These are phyloP conservation scores for Malus sylvestris DNA, from an alignment of 306 rosid species.

Conservation along the genomic window DNA sequence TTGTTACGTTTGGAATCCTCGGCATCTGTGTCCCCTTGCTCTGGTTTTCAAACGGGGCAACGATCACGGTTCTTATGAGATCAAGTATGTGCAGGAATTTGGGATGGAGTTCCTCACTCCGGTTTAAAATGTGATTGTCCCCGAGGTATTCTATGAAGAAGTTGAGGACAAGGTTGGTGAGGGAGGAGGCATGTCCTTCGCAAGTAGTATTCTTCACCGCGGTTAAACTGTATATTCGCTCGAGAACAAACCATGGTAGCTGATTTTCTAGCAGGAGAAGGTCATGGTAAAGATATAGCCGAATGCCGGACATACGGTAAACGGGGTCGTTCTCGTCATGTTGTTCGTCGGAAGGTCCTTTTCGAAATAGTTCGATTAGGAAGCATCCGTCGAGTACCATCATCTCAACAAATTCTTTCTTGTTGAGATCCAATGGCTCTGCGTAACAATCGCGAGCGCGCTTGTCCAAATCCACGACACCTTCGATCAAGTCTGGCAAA, in stretches of 20 bases:
- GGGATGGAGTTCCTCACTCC: fast-evolving
- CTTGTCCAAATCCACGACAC: background rate
- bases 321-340: background rate
- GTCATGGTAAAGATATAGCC: slow-evolving; percentile 3
- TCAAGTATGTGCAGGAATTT: background rate
- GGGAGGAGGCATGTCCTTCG: background rate
- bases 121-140: background rate
- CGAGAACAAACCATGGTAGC: slow-evolving; percentile 24
- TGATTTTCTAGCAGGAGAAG: slow-evolving; percentile 22
- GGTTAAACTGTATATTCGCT: background rate
- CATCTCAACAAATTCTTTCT: background rate
- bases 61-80: too few species aligned
- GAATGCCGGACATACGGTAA: slow-evolving; percentile 3
- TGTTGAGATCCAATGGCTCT: background rate
- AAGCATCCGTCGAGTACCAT: slow-evolving; percentile 34
- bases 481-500: background rate
- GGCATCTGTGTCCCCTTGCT: too few species aligned
- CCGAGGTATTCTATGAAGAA: background rate
- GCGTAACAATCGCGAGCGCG: background rate
- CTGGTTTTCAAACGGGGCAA: too few species aligned
- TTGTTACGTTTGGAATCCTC: background rate
- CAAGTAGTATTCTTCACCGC: background rate
- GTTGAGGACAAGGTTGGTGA: background rate
- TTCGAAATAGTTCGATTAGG: slow-evolving; percentile 17
- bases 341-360: too few species aligned